Evolutionary conservation across 371 early-diverging fungal genomes (phyloP), one percentile per base, ranked within the genome.

Genomic region (Lichtheimia ramosa): DNA sequence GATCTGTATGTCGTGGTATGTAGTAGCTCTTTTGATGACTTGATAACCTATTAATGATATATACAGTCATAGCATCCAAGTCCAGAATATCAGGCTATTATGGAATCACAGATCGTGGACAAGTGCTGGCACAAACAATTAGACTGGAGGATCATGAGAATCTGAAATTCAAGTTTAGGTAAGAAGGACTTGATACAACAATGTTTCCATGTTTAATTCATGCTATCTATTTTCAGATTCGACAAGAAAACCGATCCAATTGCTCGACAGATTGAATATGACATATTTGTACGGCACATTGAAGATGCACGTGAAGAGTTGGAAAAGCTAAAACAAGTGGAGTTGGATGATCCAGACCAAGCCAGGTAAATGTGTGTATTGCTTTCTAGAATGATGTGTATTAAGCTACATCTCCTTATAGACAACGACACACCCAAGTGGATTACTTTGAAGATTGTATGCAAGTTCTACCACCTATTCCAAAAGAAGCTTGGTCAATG

Each of bases 61-160:
- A 54, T 46, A 18, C 0, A 46, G 46, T 46, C 18, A 46, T n/a
- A 14, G 18, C 63, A 0, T 71, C 79, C n/a, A 68, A 63, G 21
- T 28, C 50, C 12, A 24, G 54, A n/a, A 65, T 69, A 16, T 48
- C 55, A 20, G 48, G 63, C 0, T 78, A 71, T 54, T 75, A 73
- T 43, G 65, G 66, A 10, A 61, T 66, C 2, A 71, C 75, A 8
- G 51, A 55, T 42, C 60, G 64, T 3, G 79, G 79, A 3, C 73
- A 75, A n/a, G 43, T 78, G 3, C 23, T 64, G 3, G 54, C 63
- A 3, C 68, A 71, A n/a, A 69, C 64, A 2, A 57, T 75, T 0
- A 62, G 68, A 5, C 60, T 56, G 40, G 66, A 73, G 27, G 63
- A 62, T 3, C 24, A 46, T 8, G 68, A 69, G 13, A 54, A 59